Evolutionary conservation across 2,329 filamentous ascomycete genomes (phyloP).

Genomic region (Sclerotinia sclerotiorum): DNA sequence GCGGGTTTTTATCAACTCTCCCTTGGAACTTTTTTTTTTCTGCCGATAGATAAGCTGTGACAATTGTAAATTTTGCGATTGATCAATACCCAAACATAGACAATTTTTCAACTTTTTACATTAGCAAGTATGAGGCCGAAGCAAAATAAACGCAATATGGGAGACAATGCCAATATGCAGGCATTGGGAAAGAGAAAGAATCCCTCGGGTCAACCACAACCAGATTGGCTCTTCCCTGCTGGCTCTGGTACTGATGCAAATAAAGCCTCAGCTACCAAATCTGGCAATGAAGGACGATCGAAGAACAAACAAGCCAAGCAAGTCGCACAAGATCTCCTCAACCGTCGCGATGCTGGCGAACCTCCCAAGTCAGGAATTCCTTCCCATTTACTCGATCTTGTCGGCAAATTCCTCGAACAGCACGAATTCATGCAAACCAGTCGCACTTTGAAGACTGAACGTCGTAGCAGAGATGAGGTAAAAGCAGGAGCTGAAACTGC

Average conservation of each 20-base stretch:
- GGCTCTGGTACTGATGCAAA: conserved; percentile 26
- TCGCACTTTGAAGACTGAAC: conserved; percentile 62
- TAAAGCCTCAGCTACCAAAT: conserved; percentile 27
- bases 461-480: conserved; percentile 44
- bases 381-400: conserved; percentile 62
- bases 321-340: conserved; percentile 37
- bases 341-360: conserved; percentile 32
- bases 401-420: conserved; percentile 65
- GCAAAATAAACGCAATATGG: conserved; percentile 28
- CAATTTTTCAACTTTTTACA: not conserved
- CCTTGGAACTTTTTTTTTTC: conserved; percentile 18
- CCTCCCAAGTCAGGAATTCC: conserved; percentile 47
- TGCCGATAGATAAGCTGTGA: conserved; percentile 18
- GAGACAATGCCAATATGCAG: conserved; percentile 39
- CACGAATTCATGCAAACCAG: conserved; percentile 64
- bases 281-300: conserved; percentile 27
- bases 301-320: conserved; percentile 38
- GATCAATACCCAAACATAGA: not conserved
- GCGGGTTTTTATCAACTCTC: not conserved
- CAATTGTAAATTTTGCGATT: conserved; percentile 1
- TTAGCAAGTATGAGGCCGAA: conserved; percentile 8
- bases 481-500: conserved; percentile 48
- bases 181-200: conserved; percentile 40
- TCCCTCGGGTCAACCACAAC: conserved; percentile 31
- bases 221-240: conserved; percentile 40